phyloP scores from a whole-genome alignment of 441 rosid genomes.

The Macaranga tanarius region DNA sequence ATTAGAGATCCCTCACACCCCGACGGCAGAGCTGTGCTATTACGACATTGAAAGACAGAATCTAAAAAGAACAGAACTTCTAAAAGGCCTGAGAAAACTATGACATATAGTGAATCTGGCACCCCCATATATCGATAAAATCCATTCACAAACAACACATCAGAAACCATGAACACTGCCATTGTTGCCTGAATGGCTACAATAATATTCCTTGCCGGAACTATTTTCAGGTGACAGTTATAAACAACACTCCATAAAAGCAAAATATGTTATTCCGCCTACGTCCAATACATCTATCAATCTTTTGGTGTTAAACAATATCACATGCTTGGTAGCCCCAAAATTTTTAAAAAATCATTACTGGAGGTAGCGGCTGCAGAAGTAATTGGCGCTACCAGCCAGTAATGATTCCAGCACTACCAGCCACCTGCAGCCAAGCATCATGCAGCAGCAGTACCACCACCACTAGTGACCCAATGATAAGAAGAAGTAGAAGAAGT shows the following conservation, averaged over 20 bases:
- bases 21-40: constrained; percentile 61
- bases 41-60: constrained; percentile 68
- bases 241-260: constrained; percentile 82
- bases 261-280: no score
- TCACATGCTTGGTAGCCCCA: no score
- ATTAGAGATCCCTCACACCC: constrained; percentile 92
- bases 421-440: no score
- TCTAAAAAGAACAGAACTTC: constrained; percentile 74
- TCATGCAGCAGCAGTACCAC: no score
- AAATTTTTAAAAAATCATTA: no score
- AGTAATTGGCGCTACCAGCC: no score
- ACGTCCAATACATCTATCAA: no score
- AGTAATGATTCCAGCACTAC: no score
- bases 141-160: constrained; percentile 64
- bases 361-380: no score
- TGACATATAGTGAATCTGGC: constrained; percentile 56
- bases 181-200: constrained; percentile 59
- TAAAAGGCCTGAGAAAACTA: constrained; percentile 59
- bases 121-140: constrained; percentile 57
- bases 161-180: constrained; percentile 66
- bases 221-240: constrained; percentile 47
- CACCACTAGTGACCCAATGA: no score
- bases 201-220: constrained; percentile 62
- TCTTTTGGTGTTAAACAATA: no score
- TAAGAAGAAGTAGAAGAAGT: no score